These are phyloP conservation scores for Fusarium siculi DNA, from an alignment of 2,329 filamentous ascomycete species.

Conservation along the genomic window DNA sequence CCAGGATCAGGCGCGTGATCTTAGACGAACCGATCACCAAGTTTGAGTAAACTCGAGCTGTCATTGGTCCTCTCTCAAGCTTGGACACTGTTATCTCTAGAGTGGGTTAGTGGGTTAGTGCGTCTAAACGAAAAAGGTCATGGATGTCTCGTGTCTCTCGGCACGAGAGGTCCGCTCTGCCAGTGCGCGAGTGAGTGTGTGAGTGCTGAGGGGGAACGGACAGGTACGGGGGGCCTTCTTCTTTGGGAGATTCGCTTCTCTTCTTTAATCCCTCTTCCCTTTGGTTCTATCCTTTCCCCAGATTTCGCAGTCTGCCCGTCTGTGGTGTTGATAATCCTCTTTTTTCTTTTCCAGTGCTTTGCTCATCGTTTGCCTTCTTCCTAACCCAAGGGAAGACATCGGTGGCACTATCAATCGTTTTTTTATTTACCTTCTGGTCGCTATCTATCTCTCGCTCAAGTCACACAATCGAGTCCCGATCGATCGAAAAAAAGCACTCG, in stretches of 20 bases:
- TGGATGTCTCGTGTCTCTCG: slow-evolving; percentile 18
- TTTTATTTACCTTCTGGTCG: neutral
- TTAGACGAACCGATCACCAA: slow-evolving; percentile 18
- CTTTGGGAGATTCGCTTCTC: slow-evolving; percentile 7
- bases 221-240: neutral
- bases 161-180: slow-evolving; percentile 26
- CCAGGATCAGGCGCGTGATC: slow-evolving; percentile 22
- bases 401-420: slow-evolving; percentile 26
- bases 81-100: slow-evolving; percentile 17
- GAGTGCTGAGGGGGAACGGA: neutral
- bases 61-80: slow-evolving; percentile 10
- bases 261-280: slow-evolving; percentile 33
- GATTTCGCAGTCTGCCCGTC: neutral
- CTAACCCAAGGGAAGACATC: slow-evolving; percentile 7
- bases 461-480: slow-evolving; percentile 30
- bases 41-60: neutral
- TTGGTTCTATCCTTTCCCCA: slow-evolving; percentile 5
- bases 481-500: slow-evolving; percentile 21
- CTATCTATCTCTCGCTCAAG: slow-evolving; percentile 18
- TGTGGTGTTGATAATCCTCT: slow-evolving; percentile 22
- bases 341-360: slow-evolving; percentile 17
- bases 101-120: slow-evolving; percentile 23
- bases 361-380: slow-evolving; percentile 12
- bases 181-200: neutral
- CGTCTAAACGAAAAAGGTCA: slow-evolving; percentile 27